phyloP scores from a whole-genome alignment of 2,329 filamentous ascomycete species.

The Endocalyx cinctus region DNA sequence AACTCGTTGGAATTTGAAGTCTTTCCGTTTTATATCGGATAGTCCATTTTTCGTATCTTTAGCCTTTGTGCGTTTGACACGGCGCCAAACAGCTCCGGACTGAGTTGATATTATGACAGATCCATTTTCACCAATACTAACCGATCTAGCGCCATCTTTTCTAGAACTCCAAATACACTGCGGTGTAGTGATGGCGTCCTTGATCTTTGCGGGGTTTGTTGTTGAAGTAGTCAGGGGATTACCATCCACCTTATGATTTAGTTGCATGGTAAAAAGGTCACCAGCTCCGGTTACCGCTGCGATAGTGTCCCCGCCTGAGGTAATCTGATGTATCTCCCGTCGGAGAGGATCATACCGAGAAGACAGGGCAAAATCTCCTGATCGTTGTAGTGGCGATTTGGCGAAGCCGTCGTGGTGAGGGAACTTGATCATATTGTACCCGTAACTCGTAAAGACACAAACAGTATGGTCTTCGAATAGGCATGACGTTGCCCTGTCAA shows the following conservation, averaged over 20 bases:
- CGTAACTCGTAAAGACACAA: slow-evolving; percentile 92
- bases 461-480: slow-evolving; percentile 84
- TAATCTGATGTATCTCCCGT: slow-evolving; percentile 70
- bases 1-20: slow-evolving; percentile 93
- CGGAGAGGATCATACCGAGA: slow-evolving; percentile 60
- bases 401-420: slow-evolving; percentile 66
- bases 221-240: slow-evolving; percentile 65
- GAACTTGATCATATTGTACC: slow-evolving; percentile 87
- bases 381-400: slow-evolving; percentile 56
- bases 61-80: slow-evolving; percentile 75
- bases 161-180: slow-evolving; percentile 84
- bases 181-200: slow-evolving; percentile 71
- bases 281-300: slow-evolving; percentile 80
- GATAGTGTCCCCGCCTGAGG: slow-evolving; percentile 85
- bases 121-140: slow-evolving; percentile 85
- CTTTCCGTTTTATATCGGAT: slow-evolving; percentile 64
- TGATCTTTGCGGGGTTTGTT: slow-evolving; percentile 88
- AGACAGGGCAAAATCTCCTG: slow-evolving; percentile 57
- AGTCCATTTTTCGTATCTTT: slow-evolving; percentile 53
- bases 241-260: slow-evolving; percentile 63
- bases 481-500: slow-evolving; percentile 83
- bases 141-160: slow-evolving; percentile 81
- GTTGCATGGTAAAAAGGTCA: slow-evolving; percentile 80
- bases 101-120: slow-evolving; percentile 92
- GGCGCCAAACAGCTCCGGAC: slow-evolving; percentile 88